phyloP scores from a whole-genome alignment of 2,329 filamentous ascomycete species.

The Colletotrichum brevisporum region DNA sequence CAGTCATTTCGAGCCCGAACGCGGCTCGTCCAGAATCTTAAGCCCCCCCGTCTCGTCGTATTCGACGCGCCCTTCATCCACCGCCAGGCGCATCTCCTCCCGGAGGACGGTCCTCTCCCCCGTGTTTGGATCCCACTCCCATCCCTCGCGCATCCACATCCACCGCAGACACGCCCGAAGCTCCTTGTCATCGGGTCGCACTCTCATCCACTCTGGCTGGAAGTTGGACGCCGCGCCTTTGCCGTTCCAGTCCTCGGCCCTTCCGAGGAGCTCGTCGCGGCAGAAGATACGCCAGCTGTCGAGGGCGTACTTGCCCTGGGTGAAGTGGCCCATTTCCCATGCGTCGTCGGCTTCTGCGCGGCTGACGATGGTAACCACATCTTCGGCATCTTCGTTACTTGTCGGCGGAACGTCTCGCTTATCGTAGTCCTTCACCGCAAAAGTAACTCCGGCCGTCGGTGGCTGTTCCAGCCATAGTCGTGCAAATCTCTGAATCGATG shows the following conservation, averaged over 20 bases:
- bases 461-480: constrained; percentile 75
- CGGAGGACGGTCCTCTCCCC: constrained; percentile 72
- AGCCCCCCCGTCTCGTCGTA: constrained; percentile 67
- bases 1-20: not conserved
- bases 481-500: constrained; percentile 79
- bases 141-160: constrained; percentile 93
- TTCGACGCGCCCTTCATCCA: constrained; percentile 69
- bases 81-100: constrained; percentile 68
- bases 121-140: constrained; percentile 82
- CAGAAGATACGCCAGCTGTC: constrained; percentile 97
- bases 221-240: constrained; percentile 67
- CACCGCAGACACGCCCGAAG: constrained; percentile 87
- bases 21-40: constrained; percentile 51
- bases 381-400: not conserved
- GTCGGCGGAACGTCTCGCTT: constrained; percentile 48
- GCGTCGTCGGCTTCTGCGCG: constrained; percentile 54
- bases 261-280: constrained; percentile 79
- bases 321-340: constrained; percentile 91
- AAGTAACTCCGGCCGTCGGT: constrained; percentile 71
- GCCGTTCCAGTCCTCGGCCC: constrained; percentile 77
- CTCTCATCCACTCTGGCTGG: constrained; percentile 92
- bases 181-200: constrained; percentile 88
- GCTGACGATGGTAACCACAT: not conserved
- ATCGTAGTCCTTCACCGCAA: constrained; percentile 64
- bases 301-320: constrained; percentile 84